A percentile compares a stretch with the other conserved stretches of the same genome.
phyloP scores from a whole-genome alignment of 148 eudicot species.

The Arctostaphylos glauca region DNA sequence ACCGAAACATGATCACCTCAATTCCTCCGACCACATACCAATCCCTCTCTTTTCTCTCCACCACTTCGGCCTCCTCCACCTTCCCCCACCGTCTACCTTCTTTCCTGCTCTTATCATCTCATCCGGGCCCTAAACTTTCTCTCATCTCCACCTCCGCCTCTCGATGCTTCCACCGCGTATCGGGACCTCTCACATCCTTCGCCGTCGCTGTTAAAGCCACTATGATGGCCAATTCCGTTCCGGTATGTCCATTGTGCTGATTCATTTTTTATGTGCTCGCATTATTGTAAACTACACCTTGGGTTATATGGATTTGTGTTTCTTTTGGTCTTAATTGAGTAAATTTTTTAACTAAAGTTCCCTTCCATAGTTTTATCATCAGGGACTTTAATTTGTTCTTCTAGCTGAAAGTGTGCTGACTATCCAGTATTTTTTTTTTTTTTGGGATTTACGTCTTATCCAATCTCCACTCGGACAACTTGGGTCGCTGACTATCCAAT shows the following conservation, averaged over 20 bases:
- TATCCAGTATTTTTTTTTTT: too few species aligned
- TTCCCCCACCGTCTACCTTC: conserved; percentile 22
- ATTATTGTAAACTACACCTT: background rate
- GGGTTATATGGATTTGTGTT: background rate
- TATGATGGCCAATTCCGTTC: conserved; percentile 24
- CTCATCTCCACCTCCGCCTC: conserved; percentile 11
- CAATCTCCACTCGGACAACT: background rate
- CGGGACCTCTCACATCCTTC: conserved; percentile 23
- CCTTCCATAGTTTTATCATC: background rate
- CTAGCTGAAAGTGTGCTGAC: background rate
- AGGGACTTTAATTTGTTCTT: background rate
- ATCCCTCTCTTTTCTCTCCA: conserved; percentile 24
- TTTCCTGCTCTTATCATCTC: conserved; percentile 20
- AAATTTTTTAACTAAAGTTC: background rate
- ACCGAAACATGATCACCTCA: conserved; percentile 36
- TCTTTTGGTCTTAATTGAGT: background rate
- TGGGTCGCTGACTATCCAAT: background rate
- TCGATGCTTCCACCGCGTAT: background rate
- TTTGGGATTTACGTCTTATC: background rate
- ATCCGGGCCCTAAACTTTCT: background rate
- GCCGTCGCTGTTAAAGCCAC: conserved; percentile 21
- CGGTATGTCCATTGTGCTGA: conserved; percentile 18
- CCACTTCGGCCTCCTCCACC: conserved; percentile 19
- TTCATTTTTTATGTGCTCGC: background rate
- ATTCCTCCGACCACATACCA: conserved; percentile 28